These are phyloP conservation scores for Zizania palustris DNA, from an alignment of 202 grass and related monocot genomes.

Conservation along the genomic window DNA sequence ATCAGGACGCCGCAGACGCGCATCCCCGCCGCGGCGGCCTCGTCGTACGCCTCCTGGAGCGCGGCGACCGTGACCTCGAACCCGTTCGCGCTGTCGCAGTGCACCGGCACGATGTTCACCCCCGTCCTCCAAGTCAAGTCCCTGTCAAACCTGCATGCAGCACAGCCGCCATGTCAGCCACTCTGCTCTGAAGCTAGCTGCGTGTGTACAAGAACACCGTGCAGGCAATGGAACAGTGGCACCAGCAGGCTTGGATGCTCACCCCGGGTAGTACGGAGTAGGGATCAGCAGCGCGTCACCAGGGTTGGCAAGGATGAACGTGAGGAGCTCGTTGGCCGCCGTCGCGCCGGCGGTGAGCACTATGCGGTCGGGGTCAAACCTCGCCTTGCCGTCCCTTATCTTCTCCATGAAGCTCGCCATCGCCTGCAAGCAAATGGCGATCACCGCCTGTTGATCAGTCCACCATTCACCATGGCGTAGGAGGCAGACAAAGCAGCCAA, in stretches of 20 bases:
- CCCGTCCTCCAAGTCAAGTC: conserved; percentile 73
- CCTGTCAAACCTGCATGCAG: conserved; percentile 55
- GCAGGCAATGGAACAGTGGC: neutral
- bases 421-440: conserved; percentile 32
- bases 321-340: conserved; percentile 65
- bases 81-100: conserved; percentile 59
- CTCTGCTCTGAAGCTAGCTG: neutral
- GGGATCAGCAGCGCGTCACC: conserved; percentile 66
- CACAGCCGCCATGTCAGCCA: neutral
- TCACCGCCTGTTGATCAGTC: neutral
- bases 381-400: conserved; percentile 62
- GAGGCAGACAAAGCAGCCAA: neutral
- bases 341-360: conserved; percentile 79
- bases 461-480: neutral
- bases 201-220: neutral
- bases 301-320: conserved; percentile 65
- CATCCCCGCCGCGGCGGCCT: conserved; percentile 32
- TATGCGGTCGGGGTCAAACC: conserved; percentile 60
- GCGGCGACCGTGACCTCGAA: conserved; percentile 54
- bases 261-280: conserved; percentile 78
- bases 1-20: conserved; percentile 56
- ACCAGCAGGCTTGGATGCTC: neutral
- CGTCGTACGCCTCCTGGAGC: conserved; percentile 47
- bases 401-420: conserved; percentile 81
- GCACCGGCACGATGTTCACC: conserved; percentile 63